Percentiles rank a stretch among this genome's conserved stretches.
Conservation (phyloP, 192 early-diverging fungal genomes). For the Lobosporangium transversale region DNA sequence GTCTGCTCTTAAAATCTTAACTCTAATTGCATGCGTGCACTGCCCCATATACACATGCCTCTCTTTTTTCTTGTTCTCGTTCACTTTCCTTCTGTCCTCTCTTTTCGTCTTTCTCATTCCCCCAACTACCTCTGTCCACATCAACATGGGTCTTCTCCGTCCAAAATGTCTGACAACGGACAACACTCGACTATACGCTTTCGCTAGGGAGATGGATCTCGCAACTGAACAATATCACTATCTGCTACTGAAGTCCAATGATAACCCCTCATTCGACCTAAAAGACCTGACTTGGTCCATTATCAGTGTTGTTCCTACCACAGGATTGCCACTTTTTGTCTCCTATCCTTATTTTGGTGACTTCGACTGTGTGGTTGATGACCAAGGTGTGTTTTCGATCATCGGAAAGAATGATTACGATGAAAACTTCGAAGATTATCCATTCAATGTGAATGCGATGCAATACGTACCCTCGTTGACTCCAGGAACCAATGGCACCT, state of each 20-base stretch:
- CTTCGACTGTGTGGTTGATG: neutral
- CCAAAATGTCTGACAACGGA: neutral
- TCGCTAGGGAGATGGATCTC: neutral
- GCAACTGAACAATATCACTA: too few relatives aligned
- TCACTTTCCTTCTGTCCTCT: too few relatives aligned
- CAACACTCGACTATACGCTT: neutral
- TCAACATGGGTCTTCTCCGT: neutral
- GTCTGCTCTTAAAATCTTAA: too few relatives aligned
- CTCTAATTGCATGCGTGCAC: too few relatives aligned
- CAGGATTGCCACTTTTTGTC: neutral
- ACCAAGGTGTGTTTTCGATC: neutral
- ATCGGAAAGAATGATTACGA: too few relatives aligned
- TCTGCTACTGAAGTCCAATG: slow-evolving; percentile 4
- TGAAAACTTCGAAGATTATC: too few relatives aligned
- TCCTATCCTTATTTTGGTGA: too few relatives aligned
- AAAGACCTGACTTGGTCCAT: neutral
- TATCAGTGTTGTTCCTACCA: neutral
- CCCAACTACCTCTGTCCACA: too few relatives aligned
- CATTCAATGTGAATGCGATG: neutral
- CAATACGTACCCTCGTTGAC: neutral
- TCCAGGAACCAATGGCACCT: neutral
- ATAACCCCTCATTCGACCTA: neutral
- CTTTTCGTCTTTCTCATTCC: too few relatives aligned
- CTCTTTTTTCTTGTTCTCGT: too few relatives aligned
- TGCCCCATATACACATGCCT: too few relatives aligned